A percentile compares a stretch with the other conserved stretches of the same genome.
These are phyloP conservation scores for Solidago caesia DNA, from an alignment of 129 eudicot genomes.

Conservation along the genomic window DNA sequence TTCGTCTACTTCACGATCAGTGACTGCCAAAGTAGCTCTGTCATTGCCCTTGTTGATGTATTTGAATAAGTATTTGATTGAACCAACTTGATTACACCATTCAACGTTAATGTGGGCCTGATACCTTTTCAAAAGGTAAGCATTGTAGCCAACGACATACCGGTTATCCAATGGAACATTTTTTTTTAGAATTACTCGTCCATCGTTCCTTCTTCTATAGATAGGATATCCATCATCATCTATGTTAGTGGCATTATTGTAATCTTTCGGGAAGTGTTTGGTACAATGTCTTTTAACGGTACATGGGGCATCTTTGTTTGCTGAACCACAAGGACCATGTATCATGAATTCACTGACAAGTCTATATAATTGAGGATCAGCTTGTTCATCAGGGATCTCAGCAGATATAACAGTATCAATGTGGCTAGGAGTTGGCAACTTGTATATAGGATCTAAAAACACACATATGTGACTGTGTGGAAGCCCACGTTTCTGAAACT, in stretches of 20 bases:
- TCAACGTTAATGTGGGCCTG: neutral
- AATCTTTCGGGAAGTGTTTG: too few relatives aligned
- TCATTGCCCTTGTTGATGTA: neutral
- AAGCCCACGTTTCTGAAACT: neutral
- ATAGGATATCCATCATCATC: too few relatives aligned
- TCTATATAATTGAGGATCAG: neutral
- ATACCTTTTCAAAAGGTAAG: neutral
- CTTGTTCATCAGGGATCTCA: neutral
- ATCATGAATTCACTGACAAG: neutral
- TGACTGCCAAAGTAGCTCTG: neutral
- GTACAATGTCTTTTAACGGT: too few relatives aligned
- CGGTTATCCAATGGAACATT: too few relatives aligned
- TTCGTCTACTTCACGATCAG: neutral
- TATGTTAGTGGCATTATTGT: too few relatives aligned
- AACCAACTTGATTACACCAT: conserved; percentile 3
- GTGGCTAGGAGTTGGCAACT: neutral
- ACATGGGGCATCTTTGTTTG: too few relatives aligned
- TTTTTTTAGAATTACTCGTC: too few relatives aligned
- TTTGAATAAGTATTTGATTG: neutral
- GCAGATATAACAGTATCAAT: neutral
- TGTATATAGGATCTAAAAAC: neutral
- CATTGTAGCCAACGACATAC: too few relatives aligned
- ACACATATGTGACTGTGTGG: neutral
- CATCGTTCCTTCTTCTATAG: too few relatives aligned
- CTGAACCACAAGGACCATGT: neutral